Evolutionary conservation across 2,329 filamentous ascomycete species (phyloP).

Genomic region (Exophiala oligosperma): DNA sequence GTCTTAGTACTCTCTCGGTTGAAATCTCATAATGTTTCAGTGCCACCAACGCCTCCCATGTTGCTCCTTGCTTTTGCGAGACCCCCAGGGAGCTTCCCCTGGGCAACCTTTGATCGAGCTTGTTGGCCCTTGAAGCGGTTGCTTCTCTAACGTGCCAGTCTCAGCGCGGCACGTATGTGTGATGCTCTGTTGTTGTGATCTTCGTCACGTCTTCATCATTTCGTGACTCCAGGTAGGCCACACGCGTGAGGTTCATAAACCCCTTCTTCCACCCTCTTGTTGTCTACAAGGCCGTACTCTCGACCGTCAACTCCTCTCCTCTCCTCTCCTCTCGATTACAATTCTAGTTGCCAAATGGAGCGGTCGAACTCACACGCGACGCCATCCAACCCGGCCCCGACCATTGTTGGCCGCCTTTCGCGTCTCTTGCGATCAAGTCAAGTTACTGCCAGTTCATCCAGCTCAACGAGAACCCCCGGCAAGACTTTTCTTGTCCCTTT

Average conservation of each 20-base stretch:
- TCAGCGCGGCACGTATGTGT: conserved; percentile 6
- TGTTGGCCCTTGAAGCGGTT: conserved; percentile 5
- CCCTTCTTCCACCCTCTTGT: not conserved
- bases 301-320: too few species aligned
- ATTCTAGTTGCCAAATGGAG: not conserved
- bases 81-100: not conserved
- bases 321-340: too few species aligned
- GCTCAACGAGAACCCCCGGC: conserved; percentile 7
- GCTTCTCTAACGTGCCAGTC: conserved; percentile 1
- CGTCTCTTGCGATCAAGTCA: conserved; percentile 10
- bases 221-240: not conserved
- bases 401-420: conserved; percentile 10
- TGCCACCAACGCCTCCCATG: conserved; percentile 10
- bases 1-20: not conserved
- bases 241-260: not conserved
- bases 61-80: conserved; percentile 11
- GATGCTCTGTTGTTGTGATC: conserved; percentile 9
- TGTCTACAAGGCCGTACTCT: too few species aligned
- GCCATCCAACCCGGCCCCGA: not conserved
- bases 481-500: conserved; percentile 22
- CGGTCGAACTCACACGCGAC: not conserved
- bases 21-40: conserved; percentile 19
- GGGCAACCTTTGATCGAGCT: not conserved
- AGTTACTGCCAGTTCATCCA: not conserved
- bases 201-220: not conserved